Base-by-base conservation (phyloP, 2,329 filamentous ascomycete genomes). In the Fusarium chlamydosporum region DNA sequence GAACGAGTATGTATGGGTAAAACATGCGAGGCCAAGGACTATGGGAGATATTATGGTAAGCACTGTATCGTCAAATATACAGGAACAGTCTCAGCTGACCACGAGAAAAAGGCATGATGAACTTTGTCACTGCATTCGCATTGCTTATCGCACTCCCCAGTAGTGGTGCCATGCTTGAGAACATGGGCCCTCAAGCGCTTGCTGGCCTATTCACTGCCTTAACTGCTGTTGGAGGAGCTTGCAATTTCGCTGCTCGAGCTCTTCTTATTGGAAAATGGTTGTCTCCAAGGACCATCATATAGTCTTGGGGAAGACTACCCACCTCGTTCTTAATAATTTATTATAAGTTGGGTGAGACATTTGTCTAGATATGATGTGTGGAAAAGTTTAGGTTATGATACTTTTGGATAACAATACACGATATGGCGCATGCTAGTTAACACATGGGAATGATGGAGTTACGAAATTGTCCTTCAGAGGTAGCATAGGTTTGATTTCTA, bases 191-290 rank as follows among this genome's bases (percentile, higher is more conserved):
- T 2, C 75, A 78, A 57, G 76, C 79, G 2, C 74, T 85, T 16
- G 80, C 83, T 15, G 82, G 81, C 1, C 81, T 85, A 26, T 83
- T 83, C 64, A 78, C 81, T 9, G 82, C 77, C 0, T 71, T 84
- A 6, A 65, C 84, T 6, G 70, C 80, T 9, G 50, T 80, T 8
- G 80, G 79, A 4, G 77, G 74, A 12, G 65, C 72, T n/a, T 77
- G 73, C 16, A 75, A 74, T 27, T 70, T 78, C 56, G 72, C 74
- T 6, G 76, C 75, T 1, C 59, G 77, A 33, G 71, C 74, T 23
- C 61, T 75, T 4, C 65, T 75, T 1, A 61, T 74, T 18, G 73
- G 71, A 6, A 35, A 67, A 46, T 75, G 73, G 73, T 27, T 75
- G 11, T 68, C 71, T 11, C 54, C 53, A 4, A 67, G 38, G 29